phyloP scores from a whole-genome alignment of 805 yeast species.

The Wickerhamiella occidentalis region DNA sequence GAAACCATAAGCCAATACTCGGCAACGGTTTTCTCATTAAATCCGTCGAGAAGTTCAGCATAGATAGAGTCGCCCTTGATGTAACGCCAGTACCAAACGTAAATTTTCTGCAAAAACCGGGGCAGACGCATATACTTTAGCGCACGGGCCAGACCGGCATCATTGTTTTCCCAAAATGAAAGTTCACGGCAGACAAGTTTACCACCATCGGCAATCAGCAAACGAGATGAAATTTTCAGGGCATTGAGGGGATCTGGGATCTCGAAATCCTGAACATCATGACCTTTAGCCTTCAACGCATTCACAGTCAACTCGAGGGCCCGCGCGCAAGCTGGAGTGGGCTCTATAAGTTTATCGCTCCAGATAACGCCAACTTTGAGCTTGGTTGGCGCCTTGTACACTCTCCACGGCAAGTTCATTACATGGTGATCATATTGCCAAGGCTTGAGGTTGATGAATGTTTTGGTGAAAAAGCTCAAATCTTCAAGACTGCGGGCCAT shows the following conservation, averaged over 20 bases:
- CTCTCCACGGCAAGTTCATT: conserved; percentile 42
- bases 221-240: conserved; percentile 41
- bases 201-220: conserved; percentile 30
- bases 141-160: conserved; percentile 29
- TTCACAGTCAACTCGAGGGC: conserved; percentile 32
- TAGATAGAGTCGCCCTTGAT: conserved; percentile 28
- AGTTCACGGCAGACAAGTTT: conserved; percentile 22
- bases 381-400: conserved; percentile 29
- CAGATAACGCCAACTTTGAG: conserved; percentile 38
- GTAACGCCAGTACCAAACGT: conserved; percentile 28
- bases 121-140: conserved; percentile 27
- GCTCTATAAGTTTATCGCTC: conserved; percentile 39
- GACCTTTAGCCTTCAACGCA: conserved; percentile 35
- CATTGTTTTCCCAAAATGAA: conserved; percentile 28
- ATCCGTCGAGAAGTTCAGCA: conserved; percentile 30
- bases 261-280: conserved; percentile 34
- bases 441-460: conserved; percentile 38
- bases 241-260: conserved; percentile 45
- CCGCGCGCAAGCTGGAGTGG: conserved; percentile 38
- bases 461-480: conserved; percentile 37
- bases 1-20: conserved; percentile 30
- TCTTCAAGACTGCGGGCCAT: conserved; percentile 40
- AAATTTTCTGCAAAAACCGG: conserved; percentile 26
- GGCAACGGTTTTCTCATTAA: conserved; percentile 27
- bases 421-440: conserved; percentile 40